Percentiles rank a stretch among this genome's conserved stretches.
Evolutionary conservation across 257 asterid genomes (phyloP).

Genomic region (Thymus quinquecostatus): DNA sequence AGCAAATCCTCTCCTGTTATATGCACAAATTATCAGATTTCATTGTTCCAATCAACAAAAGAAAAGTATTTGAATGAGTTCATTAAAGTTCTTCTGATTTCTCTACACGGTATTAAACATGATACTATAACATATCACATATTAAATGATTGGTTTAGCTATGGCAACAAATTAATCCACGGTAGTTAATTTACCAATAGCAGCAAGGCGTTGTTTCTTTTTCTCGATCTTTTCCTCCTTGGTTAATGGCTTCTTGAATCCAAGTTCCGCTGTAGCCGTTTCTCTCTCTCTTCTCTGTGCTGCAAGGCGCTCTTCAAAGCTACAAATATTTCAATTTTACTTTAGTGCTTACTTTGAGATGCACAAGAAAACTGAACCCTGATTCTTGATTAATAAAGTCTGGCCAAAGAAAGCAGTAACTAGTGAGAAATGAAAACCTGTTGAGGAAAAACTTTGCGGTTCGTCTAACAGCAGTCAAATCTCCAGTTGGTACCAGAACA

Average conservation of each 20-base stretch:
- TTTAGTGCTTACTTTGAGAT: neutral
- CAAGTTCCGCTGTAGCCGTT: constrained; percentile 68
- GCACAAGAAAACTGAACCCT: neutral
- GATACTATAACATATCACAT: neutral
- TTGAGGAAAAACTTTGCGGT: constrained; percentile 89
- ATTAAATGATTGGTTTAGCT: neutral
- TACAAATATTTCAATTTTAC: constrained; percentile 40
- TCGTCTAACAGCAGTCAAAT: constrained; percentile 90
- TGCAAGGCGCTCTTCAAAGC: constrained; percentile 93
- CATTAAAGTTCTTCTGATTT: neutral
- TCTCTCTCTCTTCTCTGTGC: constrained; percentile 85
- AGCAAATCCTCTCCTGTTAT: constrained; percentile 89
- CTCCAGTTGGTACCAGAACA: constrained; percentile 92
- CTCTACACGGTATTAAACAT: neutral
- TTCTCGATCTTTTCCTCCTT: constrained; percentile 80
- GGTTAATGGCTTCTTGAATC: constrained; percentile 81
- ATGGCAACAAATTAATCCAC: constrained; percentile 11
- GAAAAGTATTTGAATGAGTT: neutral
- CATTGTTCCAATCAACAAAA: neutral
- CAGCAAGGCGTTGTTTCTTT: constrained; percentile 93
- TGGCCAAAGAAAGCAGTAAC: constrained; percentile 3
- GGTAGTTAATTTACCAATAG: constrained; percentile 66
- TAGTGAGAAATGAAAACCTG: constrained; percentile 52
- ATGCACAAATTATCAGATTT: constrained; percentile 1
- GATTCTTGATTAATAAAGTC: neutral